A percentile compares a stretch with the other conserved stretches of the same genome.
These are phyloP conservation scores for Pulveroboletus sp. DNA, from an alignment of 768 basidiomycete species.

Conservation along the genomic window DNA sequence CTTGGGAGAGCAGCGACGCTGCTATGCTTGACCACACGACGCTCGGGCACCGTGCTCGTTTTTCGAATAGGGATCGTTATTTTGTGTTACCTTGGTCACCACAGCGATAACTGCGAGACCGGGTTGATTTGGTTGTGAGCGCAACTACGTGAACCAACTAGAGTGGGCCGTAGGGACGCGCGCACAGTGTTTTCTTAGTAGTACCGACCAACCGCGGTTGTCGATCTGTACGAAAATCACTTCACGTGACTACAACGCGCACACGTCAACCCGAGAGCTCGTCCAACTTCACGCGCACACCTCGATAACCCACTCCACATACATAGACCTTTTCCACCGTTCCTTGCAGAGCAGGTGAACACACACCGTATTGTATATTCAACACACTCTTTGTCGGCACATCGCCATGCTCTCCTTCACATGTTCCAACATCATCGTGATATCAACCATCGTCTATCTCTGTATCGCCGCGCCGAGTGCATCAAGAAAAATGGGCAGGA, in stretches of 20 bases:
- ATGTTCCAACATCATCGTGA: constrained; percentile 8
- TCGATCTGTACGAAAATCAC: constrained; percentile 7
- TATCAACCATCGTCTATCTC: constrained; percentile 12
- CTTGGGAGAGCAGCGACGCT: no score
- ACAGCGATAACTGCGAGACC: no score
- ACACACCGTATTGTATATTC: not conserved
- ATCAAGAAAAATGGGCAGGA: not conserved
- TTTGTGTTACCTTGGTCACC: no score
- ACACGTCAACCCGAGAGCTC: not conserved
- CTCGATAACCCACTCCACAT: not conserved
- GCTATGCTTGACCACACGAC: no score
- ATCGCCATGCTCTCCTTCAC: constrained; percentile 8
- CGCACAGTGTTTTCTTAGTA: no score
- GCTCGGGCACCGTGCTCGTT: no score
- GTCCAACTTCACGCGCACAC: no score
- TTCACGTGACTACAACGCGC: constrained; percentile 19
- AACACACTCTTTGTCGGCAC: not conserved
- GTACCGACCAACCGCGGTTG: no score
- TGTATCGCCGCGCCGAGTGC: constrained; percentile 2
- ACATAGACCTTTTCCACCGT: not conserved
- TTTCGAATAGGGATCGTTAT: no score
- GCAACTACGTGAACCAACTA: no score
- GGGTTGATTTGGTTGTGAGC: no score
- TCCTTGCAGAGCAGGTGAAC: constrained; percentile 15
- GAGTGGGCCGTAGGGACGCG: no score